Evolutionary conservation across 2,329 filamentous ascomycete genomes (phyloP), one percentile per base, ranked within the genome.

Genomic region (Aspergillus tanneri): DNA sequence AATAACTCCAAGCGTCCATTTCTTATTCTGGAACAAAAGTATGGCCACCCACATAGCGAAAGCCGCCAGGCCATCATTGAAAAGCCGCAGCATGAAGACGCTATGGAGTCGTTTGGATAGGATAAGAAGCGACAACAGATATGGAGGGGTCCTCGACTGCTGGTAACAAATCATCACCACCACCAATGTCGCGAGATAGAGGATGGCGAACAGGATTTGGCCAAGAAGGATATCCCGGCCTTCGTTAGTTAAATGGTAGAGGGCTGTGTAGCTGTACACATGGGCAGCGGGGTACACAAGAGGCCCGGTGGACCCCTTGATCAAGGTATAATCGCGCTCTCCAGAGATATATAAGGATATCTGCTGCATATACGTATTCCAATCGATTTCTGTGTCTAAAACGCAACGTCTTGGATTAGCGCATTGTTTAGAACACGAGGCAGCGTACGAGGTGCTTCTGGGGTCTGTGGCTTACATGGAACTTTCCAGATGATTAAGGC

Each of bases 341-440:
- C 93, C 93, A 14, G 82, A 78, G 37, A 91, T 74, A 63, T 87
- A 93, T 59, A 91, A 84, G 32, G 80, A 73, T 36, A 97, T 79
- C 64, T 99, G 93, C 67, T 96, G 81, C 91, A 99, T 97, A 71
- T 99, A 99, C 0, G 93, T 90, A 50, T 80, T 81, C 92, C 92
- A 99, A 72, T 99, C 93, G 64, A 99, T 99, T 71, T 99, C 93
- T 35, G 93, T 99, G 68, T 99, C 93, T 88, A 35, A 39, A 36
- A 56, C 52, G 39, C 53, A 44, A 47, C 27, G n/a, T n/a, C n/a
- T n/a, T n/a, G n/a, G 21, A 43, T 60, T 54, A 60, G 56, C 40
- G 47, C 19, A 24, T 42, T 38, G 39, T 43, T 30, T 47, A 43
- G 32, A 28, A 37, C 24, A 41, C 43, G 50, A 32, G 46, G 47